Evolutionary conservation across 2,329 filamentous ascomycete species (phyloP), one percentile per base, ranked within the genome.

Genomic region (Achaetomium macrosporum): DNA sequence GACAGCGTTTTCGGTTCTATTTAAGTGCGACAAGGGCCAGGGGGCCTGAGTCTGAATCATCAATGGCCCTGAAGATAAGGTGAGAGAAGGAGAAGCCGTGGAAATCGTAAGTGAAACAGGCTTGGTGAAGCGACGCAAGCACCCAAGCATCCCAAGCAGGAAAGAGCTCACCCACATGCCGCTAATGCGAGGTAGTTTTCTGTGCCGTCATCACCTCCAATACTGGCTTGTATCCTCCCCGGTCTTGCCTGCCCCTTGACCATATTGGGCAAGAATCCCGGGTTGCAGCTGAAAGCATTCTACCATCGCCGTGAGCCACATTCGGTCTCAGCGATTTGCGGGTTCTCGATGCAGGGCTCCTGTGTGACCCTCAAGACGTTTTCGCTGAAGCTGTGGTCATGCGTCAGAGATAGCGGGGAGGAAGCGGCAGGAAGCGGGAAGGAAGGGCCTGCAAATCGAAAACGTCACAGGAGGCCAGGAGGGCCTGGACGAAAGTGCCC

Each of bases 131-230:
- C 25, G 11, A 33, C 31, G 39, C 50, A 47, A 37, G n/a, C 12
- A 35, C 11, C 42, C 42, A 11, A 37, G 19, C 12, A 35, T 8
- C 42, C 36, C 12, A 39, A 45, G 42, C 36, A 35, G n/a, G 30
- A 44, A 16, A 17, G 9, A 39, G 10, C 12, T 10, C 11, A 1
- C 17, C 29, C 36, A 25, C n/a, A 15, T 20, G 39, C 39, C 39
- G 20, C 33, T 40, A 29, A 54, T 54, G 52, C 52, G 29, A 36
- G 52, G 52, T n/a, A 36, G 44, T 54, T 54, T 10, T 47, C 47
- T 39, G 42, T 50, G 37, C 47, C 52, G 42, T 54, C 47, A 54
- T 54, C 39, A 5, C 42, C 5, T 37, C 35, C 6, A 16, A n/a
- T 4, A 25, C 25, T 25, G 25, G 4, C 25, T 7, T 25, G 25